These are phyloP conservation scores for Debaryomyces hansenii DNA, from an alignment of 805 yeast species.

Conservation along the genomic window DNA sequence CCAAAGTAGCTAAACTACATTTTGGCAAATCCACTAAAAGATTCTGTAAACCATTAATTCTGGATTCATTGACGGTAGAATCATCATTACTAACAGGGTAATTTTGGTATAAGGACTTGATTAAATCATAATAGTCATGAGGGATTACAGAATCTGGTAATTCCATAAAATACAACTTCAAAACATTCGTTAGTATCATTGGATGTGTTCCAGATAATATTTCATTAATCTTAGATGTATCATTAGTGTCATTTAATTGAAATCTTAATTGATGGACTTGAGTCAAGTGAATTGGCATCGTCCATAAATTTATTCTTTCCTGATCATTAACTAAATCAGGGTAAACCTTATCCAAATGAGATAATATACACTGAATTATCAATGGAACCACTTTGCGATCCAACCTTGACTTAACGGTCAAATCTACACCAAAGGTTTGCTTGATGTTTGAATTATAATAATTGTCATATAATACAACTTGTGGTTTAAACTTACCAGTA, in stretches of 20 bases:
- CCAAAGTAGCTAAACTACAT: conserved; percentile 74
- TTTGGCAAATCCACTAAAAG: conserved; percentile 67
- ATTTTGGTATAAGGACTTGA: conserved; percentile 61
- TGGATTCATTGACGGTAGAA: conserved; percentile 37
- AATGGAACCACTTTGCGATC: conserved; percentile 75
- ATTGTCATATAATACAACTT: conserved; percentile 72
- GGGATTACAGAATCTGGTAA: conserved; percentile 78
- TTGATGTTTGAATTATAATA: conserved; percentile 67
- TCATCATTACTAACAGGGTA: conserved; percentile 34
- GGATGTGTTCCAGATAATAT: conserved; percentile 46
- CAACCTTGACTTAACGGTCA: conserved; percentile 66
- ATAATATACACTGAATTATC: conserved; percentile 60
- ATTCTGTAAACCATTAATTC: conserved; percentile 65
- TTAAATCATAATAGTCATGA: conserved; percentile 59
- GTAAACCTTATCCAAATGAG: conserved; percentile 66
- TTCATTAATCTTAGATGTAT: conserved; percentile 28
- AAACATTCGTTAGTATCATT: conserved; percentile 61
- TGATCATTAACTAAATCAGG: conserved; percentile 71
- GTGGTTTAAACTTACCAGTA: conserved; percentile 76
- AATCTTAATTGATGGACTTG: conserved; percentile 62
- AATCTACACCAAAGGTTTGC: conserved; percentile 79
- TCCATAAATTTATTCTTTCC: conserved; percentile 69
- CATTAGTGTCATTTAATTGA: conserved; percentile 42
- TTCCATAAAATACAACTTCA: conserved; percentile 74
- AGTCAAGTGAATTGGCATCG: conserved; percentile 58